Conservation (phyloP, 345 rosid species). For the Microcos paniculata region DNA sequence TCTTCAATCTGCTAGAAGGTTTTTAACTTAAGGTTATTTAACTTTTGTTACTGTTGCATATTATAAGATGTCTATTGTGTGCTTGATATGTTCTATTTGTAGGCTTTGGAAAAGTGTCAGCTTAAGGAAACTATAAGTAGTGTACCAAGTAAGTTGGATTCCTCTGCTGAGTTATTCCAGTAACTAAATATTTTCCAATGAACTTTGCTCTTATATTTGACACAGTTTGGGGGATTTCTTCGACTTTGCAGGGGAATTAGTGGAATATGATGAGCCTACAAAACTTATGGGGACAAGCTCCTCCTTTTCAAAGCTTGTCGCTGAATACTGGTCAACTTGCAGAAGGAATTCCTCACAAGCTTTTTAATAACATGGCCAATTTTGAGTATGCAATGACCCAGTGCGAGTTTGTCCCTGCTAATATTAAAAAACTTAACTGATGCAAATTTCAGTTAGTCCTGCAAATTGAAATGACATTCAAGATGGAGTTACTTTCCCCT, state of each 20-base stretch:
- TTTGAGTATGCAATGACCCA: neutral
- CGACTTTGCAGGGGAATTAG: slow-evolving; percentile 45
- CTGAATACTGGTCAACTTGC: slow-evolving; percentile 79
- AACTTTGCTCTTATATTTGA: neutral
- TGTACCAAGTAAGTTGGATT: slow-evolving; percentile 59
- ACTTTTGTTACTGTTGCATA: neutral
- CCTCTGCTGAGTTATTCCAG: slow-evolving; percentile 42
- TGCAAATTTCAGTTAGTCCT: too few species aligned
- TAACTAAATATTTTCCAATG: neutral
- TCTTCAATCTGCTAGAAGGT: too few species aligned
- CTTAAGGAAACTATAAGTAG: slow-evolving; percentile 56
- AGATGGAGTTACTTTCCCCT: too few species aligned
- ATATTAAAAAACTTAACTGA: too few species aligned
- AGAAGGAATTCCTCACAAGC: slow-evolving; percentile 29
- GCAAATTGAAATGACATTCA: too few species aligned
- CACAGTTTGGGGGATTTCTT: slow-evolving; percentile 38
- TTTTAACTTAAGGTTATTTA: neutral
- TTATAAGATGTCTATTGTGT: neutral
- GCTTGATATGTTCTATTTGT: slow-evolving; percentile 5
- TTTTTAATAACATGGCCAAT: too few species aligned
- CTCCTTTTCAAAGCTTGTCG: slow-evolving; percentile 70
- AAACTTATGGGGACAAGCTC: slow-evolving; percentile 67
- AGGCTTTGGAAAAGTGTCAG: slow-evolving; percentile 78
- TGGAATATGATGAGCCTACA: slow-evolving; percentile 68
- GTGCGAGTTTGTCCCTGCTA: too few species aligned